phyloP scores from a whole-genome alignment of 768 basidiomycete species.

The Gymnopilus dilepis region DNA sequence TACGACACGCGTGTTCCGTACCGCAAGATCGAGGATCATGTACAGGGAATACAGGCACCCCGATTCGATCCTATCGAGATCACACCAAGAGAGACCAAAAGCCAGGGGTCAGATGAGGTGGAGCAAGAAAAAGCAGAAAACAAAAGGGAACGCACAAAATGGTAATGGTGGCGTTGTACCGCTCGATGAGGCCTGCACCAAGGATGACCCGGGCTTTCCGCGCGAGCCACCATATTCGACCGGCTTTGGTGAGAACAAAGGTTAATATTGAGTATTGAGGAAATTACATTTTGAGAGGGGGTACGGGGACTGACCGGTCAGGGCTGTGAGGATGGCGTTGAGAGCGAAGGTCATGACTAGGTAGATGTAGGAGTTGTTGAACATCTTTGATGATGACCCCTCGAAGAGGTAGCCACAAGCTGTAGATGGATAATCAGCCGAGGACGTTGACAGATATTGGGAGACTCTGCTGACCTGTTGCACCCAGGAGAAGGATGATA shows the following conservation, averaged over 20 bases:
- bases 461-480: slow-evolving; percentile 33
- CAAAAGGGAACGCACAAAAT: slow-evolving; percentile 37
- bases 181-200: slow-evolving; percentile 31
- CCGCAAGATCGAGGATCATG: slow-evolving; percentile 35
- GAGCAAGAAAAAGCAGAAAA: not conserved
- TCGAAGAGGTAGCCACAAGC: slow-evolving; percentile 30
- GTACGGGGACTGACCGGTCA: slow-evolving; percentile 35
- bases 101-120: not conserved
- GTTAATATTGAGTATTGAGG: too few species aligned
- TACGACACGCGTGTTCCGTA: slow-evolving; percentile 28
- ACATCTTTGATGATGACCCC: slow-evolving; percentile 21
- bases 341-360: slow-evolving; percentile 37
- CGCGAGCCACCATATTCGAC: slow-evolving; percentile 40
- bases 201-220: slow-evolving; percentile 31
- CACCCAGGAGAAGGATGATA: slow-evolving; percentile 34
- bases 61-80: slow-evolving; percentile 42
- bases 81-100: slow-evolving; percentile 22
- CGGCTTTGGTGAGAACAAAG: slow-evolving; percentile 29
- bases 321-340: slow-evolving; percentile 38
- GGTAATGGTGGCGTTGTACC: slow-evolving; percentile 39
- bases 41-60: slow-evolving; percentile 43
- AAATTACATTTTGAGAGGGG: too few species aligned
- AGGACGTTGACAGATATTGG: not conserved
- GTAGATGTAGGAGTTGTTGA: slow-evolving; percentile 37
- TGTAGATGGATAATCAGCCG: slow-evolving; percentile 1